These are phyloP conservation scores for Pisolithus sp. DNA, from an alignment of 768 basidiomycete species.

Conservation along the genomic window DNA sequence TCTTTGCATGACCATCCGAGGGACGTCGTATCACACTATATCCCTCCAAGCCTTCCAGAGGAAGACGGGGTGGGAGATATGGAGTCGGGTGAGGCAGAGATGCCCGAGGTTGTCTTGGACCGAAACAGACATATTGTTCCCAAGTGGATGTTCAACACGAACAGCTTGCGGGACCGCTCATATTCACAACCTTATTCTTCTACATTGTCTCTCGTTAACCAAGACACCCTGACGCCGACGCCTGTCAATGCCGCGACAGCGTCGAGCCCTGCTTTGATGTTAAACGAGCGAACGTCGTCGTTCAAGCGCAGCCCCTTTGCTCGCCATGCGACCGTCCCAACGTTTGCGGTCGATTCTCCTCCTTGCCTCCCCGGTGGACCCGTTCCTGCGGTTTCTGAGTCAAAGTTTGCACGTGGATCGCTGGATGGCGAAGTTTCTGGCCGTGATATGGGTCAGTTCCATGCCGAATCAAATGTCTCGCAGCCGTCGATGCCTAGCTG, in stretches of 20 bases:
- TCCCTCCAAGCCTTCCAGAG: slow-evolving; percentile 11
- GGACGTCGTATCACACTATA: background rate
- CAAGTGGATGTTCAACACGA: slow-evolving; percentile 72
- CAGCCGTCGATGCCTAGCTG: slow-evolving; percentile 38
- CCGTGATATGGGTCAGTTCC: slow-evolving; percentile 34
- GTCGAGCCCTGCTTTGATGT: slow-evolving; percentile 65
- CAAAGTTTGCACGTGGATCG: slow-evolving; percentile 12
- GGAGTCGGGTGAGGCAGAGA: slow-evolving; percentile 61
- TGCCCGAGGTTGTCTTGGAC: slow-evolving; percentile 92
- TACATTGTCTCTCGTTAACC: slow-evolving; percentile 21
- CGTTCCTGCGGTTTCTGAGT: slow-evolving; percentile 14
- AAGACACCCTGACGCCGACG: slow-evolving; percentile 34
- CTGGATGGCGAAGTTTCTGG: slow-evolving; percentile 23
- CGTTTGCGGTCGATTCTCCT: slow-evolving; percentile 39
- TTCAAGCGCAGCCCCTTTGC: slow-evolving; percentile 36
- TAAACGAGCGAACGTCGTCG: slow-evolving; percentile 16
- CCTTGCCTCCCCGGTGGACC: slow-evolving; percentile 40
- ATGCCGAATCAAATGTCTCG: slow-evolving; percentile 33
- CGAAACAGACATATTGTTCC: slow-evolving; percentile 96
- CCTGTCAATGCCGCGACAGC: slow-evolving; percentile 49
- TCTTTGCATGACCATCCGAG: slow-evolving; percentile 5
- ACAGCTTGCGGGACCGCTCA: slow-evolving; percentile 41
- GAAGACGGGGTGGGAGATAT: slow-evolving; percentile 38
- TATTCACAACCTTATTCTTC: slow-evolving; percentile 37
- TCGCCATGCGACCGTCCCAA: slow-evolving; percentile 32